Evolutionary conservation across 169 alveolate genomes (phyloP).

Genomic region (Plasmodium adleri): DNA sequence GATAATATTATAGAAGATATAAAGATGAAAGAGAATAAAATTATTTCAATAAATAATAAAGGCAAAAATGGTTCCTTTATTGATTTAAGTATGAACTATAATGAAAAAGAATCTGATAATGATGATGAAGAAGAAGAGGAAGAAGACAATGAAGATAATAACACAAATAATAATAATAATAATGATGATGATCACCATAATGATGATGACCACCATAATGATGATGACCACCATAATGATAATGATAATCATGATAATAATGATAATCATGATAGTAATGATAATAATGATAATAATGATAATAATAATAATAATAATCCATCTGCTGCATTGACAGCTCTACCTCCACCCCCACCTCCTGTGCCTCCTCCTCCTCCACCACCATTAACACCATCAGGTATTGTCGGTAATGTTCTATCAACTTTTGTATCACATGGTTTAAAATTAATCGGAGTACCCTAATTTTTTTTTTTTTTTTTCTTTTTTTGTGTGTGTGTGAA

Average conservation of each 20-base stretch:
- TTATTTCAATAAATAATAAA: not conserved
- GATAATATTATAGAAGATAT: not conserved
- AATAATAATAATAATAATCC: not conserved
- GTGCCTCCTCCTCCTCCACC: constrained; percentile 10
- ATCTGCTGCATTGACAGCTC: constrained; percentile 15
- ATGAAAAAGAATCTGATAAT: constrained; percentile 15
- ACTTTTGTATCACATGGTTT: constrained; percentile 27
- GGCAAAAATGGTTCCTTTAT: constrained; percentile 47
- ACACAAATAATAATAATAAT: not conserved
- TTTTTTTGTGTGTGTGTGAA: not conserved
- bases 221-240: not conserved
- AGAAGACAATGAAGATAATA: constrained; percentile 16
- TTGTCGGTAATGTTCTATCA: constrained; percentile 51
- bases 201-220: not conserved
- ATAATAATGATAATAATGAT: not conserved
- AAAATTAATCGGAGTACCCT: constrained; percentile 23
- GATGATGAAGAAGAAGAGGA: constrained; percentile 35
- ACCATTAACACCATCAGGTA: constrained; percentile 37
- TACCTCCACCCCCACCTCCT: constrained; percentile 67
- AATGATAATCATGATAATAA: not conserved
- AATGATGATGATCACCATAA: not conserved
- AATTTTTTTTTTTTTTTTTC: not conserved
- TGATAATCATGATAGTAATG: not conserved
- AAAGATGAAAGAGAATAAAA: not conserved
- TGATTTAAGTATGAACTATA: constrained; percentile 15